phyloP scores from a whole-genome alignment of 805 yeast genomes.

The Saturnispora diversa region DNA sequence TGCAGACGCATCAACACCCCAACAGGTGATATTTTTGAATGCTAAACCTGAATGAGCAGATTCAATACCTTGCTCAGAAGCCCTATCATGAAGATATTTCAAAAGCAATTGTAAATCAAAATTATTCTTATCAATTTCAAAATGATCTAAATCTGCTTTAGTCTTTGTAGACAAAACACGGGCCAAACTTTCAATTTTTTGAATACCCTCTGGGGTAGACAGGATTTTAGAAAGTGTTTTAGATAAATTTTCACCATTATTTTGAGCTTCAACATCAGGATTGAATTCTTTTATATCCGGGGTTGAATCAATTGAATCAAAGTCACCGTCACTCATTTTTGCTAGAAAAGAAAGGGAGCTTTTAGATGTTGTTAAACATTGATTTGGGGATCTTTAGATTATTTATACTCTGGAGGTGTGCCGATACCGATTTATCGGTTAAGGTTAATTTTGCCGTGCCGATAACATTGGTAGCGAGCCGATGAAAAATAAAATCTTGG shows the following conservation, averaged over 20 bases:
- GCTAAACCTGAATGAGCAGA: conserved; percentile 46
- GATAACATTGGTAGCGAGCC: no score
- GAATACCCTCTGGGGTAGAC: conserved; percentile 22
- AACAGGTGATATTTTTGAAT: conserved; percentile 36
- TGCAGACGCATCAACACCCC: conserved; percentile 46
- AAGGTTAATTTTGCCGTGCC: no score
- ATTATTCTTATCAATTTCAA: conserved; percentile 38
- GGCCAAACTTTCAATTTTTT: conserved; percentile 39
- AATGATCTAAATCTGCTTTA: conserved; percentile 35
- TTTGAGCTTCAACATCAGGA: conserved; percentile 19
- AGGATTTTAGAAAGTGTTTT: conserved; percentile 24
- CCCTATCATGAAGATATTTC: conserved; percentile 32
- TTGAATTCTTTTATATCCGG: conserved; percentile 3
- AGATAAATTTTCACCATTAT: conserved; percentile 19
- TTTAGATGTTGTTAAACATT: no score
- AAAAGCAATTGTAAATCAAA: conserved; percentile 40
- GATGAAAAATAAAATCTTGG: no score
- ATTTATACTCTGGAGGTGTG: no score
- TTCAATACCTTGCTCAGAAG: conserved; percentile 38
- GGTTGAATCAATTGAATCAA: conserved; percentile 1
- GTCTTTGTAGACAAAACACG: conserved; percentile 44
- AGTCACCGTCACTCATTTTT: conserved; percentile 1
- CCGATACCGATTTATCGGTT: no score
- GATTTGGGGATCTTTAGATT: no score
- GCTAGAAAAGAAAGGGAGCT: no score